Base-by-base conservation (phyloP, 1,284 basidiomycete species). In the Dichomitus squalens region DNA sequence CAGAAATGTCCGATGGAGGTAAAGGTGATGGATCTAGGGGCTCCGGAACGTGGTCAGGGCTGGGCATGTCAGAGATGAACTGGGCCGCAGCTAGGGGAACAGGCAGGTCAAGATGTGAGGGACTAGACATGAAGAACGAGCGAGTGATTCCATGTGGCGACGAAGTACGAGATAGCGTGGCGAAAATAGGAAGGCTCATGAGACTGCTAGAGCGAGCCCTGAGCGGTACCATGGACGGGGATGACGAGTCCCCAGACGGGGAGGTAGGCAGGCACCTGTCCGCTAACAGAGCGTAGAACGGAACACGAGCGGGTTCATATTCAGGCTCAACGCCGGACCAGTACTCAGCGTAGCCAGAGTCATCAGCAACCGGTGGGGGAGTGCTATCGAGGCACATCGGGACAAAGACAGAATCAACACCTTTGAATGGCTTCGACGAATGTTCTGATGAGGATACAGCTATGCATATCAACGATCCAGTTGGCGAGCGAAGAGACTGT, bases 371-470 rank as follows among this genome's bases (percentile, higher is more conserved):
- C 7, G 40, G 12, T 5, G 31, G 21, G 9, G 65, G 63, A 31
- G 64, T 67, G 44, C 60, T 67, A 36, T 69, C 70, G 7, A 70
- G 57, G 11, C 49, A 29, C 62, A 70, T 65, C 0, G 69, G 63
- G 18, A 68, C 55, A 48, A 72, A 72, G 7, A 49, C 55, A 11
- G 60, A 50, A 8, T 61, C 61, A 2, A 50, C 33, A 16, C 21
- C 23, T 14, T 49, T 40, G 14, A 49, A 40, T 14, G 54, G 29
- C 2, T 34, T 8, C 2, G 25, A 18, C 5, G 31, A 47, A 20
- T 11, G 8, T 9, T 7, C 18, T 11, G 29, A 11, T 9, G 44
- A 47, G 44, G 44, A 47, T 33, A 34, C 11, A 5, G 12, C 12
- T 3, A 29, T 18, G 4, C 27, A 8, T 20, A n/a, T 27, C 3